A percentile compares a stretch with the other conserved stretches of the same genome.
Evolutionary conservation across 1,139 yeast genomes (phyloP).

Genomic region (Meyerozyma athensensis): DNA sequence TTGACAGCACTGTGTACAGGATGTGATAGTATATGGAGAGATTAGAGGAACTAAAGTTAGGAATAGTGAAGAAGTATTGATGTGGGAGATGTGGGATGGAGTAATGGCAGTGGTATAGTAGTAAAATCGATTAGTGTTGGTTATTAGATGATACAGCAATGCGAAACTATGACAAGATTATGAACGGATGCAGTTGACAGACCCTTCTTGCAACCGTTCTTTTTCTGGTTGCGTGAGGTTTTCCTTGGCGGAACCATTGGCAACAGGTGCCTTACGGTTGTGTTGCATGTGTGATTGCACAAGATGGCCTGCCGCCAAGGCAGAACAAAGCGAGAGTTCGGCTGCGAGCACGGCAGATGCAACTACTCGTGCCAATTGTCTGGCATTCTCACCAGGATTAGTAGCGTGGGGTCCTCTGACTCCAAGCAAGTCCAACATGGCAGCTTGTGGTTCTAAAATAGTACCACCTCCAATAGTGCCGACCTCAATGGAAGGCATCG

Average conservation of each 20-base stretch:
- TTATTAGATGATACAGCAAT: no score
- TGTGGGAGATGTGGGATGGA: no score
- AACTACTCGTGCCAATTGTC: conserved; percentile 89
- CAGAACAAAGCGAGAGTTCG: conserved; percentile 88
- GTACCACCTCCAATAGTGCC: conserved; percentile 99
- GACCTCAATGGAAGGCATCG: conserved; percentile 98
- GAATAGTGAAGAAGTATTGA: no score
- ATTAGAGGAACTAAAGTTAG: no score
- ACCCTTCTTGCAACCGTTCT: conserved; percentile 60
- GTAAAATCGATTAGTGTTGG: no score
- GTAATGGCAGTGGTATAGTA: no score
- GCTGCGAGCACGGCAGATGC: conserved; percentile 97
- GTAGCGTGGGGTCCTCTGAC: conserved; percentile 95
- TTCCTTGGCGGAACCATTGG: conserved; percentile 11
- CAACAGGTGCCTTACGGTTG: conserved; percentile 58
- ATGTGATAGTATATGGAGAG: no score
- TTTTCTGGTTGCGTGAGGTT: conserved; percentile 30
- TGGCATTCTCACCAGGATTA: conserved; percentile 90
- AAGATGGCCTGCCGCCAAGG: conserved; percentile 96
- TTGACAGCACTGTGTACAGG: no score
- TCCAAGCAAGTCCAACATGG: conserved; percentile 92
- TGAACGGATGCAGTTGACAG: conserved; percentile 58
- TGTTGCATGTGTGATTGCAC: conserved; percentile 98
- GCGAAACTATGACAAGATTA: conserved; percentile 7
- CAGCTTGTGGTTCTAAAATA: conserved; percentile 91